Conservation (phyloP, 805 yeast genomes). For the Kazachstania psychrophila region DNA sequence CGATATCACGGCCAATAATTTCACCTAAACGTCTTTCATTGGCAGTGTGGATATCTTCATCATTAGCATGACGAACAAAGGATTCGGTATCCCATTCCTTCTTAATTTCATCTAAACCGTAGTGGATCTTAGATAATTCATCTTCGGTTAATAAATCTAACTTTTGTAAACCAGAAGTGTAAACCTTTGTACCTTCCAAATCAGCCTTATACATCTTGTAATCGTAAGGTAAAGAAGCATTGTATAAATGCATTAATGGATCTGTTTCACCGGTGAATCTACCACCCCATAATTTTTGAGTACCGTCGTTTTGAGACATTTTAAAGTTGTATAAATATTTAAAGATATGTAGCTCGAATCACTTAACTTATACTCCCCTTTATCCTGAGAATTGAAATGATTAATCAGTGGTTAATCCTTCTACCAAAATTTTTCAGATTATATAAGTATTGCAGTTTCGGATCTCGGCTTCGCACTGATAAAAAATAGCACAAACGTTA, state of each 20-base stretch:
- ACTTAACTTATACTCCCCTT: too few relatives aligned
- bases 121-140: constrained; percentile 74
- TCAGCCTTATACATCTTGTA: constrained; percentile 92
- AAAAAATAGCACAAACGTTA: too few relatives aligned
- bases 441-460: too few relatives aligned
- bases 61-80: constrained; percentile 35
- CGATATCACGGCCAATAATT: constrained; percentile 81
- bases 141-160: constrained; percentile 62
- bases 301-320: constrained; percentile 6
- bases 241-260: constrained; percentile 94
- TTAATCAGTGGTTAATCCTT: too few relatives aligned
- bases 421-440: too few relatives aligned
- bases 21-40: constrained; percentile 97
- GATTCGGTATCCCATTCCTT: constrained; percentile 80
- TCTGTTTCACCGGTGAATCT: constrained; percentile 95
- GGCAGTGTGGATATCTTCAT: constrained; percentile 98
- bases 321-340: neutral
- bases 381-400: too few relatives aligned
- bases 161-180: constrained; percentile 78
- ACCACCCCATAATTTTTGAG: constrained; percentile 92
- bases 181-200: constrained; percentile 86
- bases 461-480: too few relatives aligned
- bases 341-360: too few relatives aligned
- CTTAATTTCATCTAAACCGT: constrained; percentile 63
- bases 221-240: constrained; percentile 94